A percentile compares a stretch with the other conserved stretches of the same genome.
Conservation (phyloP, 371 early-diverging fungal species). For the Sporodiniella umbellata region DNA sequence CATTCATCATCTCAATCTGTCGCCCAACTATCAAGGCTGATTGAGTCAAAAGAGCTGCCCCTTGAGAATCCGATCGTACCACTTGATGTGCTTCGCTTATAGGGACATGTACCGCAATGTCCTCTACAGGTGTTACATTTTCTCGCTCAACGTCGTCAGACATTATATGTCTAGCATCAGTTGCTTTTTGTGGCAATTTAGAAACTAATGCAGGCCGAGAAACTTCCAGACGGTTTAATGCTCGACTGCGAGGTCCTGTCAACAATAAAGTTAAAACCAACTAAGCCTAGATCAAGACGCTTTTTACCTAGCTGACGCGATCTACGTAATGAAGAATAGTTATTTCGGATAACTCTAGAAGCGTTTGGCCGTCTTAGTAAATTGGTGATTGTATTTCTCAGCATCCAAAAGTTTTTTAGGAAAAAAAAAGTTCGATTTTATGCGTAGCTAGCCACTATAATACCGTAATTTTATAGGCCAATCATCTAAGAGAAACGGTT, state of each 20-base stretch:
- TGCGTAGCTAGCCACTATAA: too few species aligned
- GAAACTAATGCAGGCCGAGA: background rate
- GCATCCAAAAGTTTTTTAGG: background rate
- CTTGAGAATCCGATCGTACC: slow-evolving; percentile 32
- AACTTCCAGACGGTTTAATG: slow-evolving; percentile 30
- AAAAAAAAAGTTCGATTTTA: background rate
- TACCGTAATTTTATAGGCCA: too few species aligned
- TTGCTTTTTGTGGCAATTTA: background rate
- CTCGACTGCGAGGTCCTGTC: slow-evolving; percentile 39
- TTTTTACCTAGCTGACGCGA: slow-evolving; percentile 17
- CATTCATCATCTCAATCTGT: slow-evolving; percentile 84
- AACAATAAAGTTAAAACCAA: too few species aligned
- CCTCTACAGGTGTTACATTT: background rate
- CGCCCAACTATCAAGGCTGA: slow-evolving; percentile 70
- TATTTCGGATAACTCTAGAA: background rate
- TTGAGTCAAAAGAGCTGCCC: slow-evolving; percentile 48
- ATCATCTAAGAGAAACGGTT: too few species aligned
- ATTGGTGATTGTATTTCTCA: background rate
- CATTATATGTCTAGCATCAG: background rate
- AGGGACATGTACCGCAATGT: slow-evolving; percentile 33
- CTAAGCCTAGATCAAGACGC: too few species aligned
- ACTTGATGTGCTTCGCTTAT: slow-evolving; percentile 22
- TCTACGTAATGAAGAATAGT: slow-evolving; percentile 21
- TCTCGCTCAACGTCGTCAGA: background rate
- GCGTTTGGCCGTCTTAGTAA: background rate